phyloP scores from a whole-genome alignment of 2,329 filamentous ascomycete species.

The Alternaria dauci region DNA sequence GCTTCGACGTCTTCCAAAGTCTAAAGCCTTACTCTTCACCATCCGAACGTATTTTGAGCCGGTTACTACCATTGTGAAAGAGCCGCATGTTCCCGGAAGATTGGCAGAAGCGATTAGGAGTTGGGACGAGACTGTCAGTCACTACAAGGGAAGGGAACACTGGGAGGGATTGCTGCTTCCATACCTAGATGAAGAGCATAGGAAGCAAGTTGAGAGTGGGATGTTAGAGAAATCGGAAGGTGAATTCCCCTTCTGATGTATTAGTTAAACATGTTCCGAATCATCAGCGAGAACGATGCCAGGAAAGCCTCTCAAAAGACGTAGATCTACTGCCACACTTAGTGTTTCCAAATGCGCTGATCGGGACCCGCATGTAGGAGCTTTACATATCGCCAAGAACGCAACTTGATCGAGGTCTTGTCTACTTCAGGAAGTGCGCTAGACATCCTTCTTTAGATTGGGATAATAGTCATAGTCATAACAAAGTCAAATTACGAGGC shows the following conservation, averaged over 20 bases:
- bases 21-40: conserved; percentile 1
- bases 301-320: neutral
- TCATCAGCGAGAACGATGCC: neutral
- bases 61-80: conserved; percentile 1
- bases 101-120: neutral
- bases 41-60: conserved; percentile 8
- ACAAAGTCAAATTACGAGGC: neutral
- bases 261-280: neutral
- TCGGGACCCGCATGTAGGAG: neutral
- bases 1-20: conserved; percentile 2
- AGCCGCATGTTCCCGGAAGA: conserved; percentile 7
- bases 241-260: conserved; percentile 1
- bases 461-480: neutral
- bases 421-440: neutral
- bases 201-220: conserved; percentile 1
- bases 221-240: neutral
- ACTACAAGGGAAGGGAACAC: conserved; percentile 5
- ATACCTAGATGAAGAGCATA: conserved; percentile 6
- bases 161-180: neutral
- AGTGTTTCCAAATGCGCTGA: neutral
- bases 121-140: neutral
- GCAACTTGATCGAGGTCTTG: neutral
- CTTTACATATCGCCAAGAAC: neutral
- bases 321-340: neutral
- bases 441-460: neutral